Base-by-base conservation (phyloP, 768 basidiomycete species). In the Mycena floridula region DNA sequence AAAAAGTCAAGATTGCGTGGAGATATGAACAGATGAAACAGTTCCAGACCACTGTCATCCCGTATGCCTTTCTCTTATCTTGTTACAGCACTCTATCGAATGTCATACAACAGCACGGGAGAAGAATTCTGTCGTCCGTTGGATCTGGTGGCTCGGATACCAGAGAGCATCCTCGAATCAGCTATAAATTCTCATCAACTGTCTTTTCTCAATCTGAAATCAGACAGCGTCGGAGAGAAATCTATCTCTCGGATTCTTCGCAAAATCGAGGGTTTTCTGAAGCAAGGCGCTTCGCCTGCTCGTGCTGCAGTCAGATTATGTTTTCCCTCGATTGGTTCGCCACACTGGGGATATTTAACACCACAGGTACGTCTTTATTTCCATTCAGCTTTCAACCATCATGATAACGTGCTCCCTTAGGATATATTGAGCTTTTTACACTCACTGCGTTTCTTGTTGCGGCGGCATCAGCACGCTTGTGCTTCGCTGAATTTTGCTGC, bases 1-100 rank as follows among this genome's bases (percentile, higher is more conserved):
- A 79, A 22, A 82, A 81, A 54, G 86, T 94, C 51, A 95, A 88
- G 68, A 98, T 99, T 54, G 96, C 96, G 24, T 99, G 96, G 89
- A 77, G 96, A 58, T 99, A 99, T 63, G 90, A 91, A 56, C 76
- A 82, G 46, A 88, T 97, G 88, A 89, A 85, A 66, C 82, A 74
- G 64, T 95, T 96, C 61, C 79, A 89, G 66, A 96, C 93, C 4
- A 91, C 89, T 2, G 81, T 92, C 18, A 59, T 69, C 27, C 50
- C 66, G 72, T 77, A 72, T 60, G 79, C 76, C 47, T 56, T 59
- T 61, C 58, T 47, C 36, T 47, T 36, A 23, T 24, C 6, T 25
- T 15, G 23, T 26, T 12, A 15, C 20, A 13, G 5, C 25, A 13
- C 9, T 11, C 20, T 13, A 39, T 13, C 13, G n/a, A 39, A 13